Percentiles rank a stretch among this genome's conserved stretches.
Evolutionary conservation across 2,329 filamentous ascomycete genomes (phyloP).

Genomic region (Raffaelea albimanens): DNA sequence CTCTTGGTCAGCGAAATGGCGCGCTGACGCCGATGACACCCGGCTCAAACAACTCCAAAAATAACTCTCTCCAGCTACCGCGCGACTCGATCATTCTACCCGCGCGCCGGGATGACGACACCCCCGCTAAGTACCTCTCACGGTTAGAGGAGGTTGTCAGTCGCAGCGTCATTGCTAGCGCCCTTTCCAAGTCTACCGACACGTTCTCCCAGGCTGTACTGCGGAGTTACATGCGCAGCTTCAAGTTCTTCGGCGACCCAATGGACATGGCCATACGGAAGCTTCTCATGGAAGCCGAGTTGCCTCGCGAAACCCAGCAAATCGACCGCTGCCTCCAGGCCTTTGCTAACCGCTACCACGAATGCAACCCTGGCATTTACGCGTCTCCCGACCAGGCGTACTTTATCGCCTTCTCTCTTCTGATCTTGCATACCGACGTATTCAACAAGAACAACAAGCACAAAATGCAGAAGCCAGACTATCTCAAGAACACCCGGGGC

Average conservation of each 20-base stretch:
- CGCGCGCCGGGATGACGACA: conserved; percentile 76
- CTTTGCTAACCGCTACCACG: conserved; percentile 93
- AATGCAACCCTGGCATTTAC: conserved; percentile 97
- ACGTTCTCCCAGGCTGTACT: conserved; percentile 74
- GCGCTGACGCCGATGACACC: conserved; percentile 63
- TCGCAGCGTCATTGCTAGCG: conserved; percentile 73
- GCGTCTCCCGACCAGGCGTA: conserved; percentile 89
- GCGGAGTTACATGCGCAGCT: conserved; percentile 89
- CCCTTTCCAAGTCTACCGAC: conserved; percentile 79
- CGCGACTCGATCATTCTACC: conserved; percentile 65
- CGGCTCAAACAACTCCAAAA: conserved; percentile 62
- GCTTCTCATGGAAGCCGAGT: conserved; percentile 88
- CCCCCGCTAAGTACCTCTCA: conserved; percentile 78
- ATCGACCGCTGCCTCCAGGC: conserved; percentile 91
- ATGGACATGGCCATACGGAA: conserved; percentile 98
- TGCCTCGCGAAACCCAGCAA: conserved; percentile 96
- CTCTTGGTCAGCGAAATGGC: conserved; percentile 51
- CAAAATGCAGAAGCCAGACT: conserved; percentile 95
- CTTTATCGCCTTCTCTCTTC: conserved; percentile 91
- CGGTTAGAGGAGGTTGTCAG: conserved; percentile 73
- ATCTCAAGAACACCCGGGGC: conserved; percentile 86
- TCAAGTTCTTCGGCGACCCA: conserved; percentile 91
- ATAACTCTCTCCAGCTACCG: conserved; percentile 70
- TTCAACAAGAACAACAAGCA: conserved; percentile 99
- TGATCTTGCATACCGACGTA: conserved; percentile 96